Percentiles rank a stretch among this genome's conserved stretches.
phyloP scores from a whole-genome alignment of 805 yeast genomes.

The Myxozyma sirexii region DNA sequence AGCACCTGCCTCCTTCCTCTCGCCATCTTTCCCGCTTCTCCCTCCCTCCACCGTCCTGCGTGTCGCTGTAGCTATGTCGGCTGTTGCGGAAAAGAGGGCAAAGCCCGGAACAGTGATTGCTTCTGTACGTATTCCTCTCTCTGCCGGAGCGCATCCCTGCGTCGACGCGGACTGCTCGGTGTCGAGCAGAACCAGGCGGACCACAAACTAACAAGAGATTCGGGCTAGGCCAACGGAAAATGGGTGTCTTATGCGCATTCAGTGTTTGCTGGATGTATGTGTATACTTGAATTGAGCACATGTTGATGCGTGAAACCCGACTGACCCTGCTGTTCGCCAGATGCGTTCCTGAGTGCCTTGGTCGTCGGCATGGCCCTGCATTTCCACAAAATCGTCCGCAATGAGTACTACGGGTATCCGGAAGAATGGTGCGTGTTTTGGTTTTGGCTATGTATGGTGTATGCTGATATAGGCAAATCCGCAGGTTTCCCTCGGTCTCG shows the following conservation, averaged over 20 bases:
- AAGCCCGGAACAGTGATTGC: conserved; percentile 31
- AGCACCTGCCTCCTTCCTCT: not conserved
- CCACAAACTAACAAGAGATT: not conserved
- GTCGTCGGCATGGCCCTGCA: conserved; percentile 53
- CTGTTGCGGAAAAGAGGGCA: conserved; percentile 25
- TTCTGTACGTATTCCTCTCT: conserved; percentile 17
- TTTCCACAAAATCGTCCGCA: conserved; percentile 83
- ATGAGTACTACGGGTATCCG: conserved; percentile 87
- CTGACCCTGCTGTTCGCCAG: not conserved
- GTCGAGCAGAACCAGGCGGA: not conserved
- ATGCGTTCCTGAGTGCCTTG: conserved; percentile 35
- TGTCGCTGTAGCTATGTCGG: conserved; percentile 13
- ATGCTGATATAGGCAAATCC: not conserved
- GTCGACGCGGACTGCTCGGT: no score
- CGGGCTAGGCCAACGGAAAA: conserved; percentile 28
- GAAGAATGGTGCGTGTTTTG: conserved; percentile 86
- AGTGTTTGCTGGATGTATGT: conserved; percentile 32
- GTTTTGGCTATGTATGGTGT: no score
- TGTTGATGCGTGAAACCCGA: not conserved
- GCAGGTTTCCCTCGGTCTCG: conserved; percentile 83
- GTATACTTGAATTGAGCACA: not conserved
- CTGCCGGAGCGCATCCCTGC: not conserved
- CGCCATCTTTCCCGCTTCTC: not conserved
- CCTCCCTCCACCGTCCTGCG: not conserved
- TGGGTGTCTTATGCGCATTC: conserved; percentile 35